These are phyloP conservation scores for Xylaria sp. DNA, from an alignment of 2,329 filamentous ascomycete genomes.

Conservation along the genomic window DNA sequence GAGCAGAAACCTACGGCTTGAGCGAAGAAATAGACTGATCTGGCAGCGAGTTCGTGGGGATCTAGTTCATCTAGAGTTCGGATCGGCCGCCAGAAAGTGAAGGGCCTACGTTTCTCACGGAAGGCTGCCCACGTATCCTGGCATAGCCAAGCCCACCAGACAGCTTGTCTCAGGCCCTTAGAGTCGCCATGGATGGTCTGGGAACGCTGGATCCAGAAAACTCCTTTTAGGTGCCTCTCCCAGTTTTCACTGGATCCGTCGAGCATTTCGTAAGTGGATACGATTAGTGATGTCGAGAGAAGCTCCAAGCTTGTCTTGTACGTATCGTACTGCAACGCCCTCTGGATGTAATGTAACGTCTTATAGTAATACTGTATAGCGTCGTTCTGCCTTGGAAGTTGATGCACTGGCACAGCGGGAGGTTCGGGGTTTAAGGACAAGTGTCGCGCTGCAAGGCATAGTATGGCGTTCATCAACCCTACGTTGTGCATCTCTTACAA, in stretches of 20 bases:
- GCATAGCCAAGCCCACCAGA: slow-evolving; percentile 69
- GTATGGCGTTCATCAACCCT: too few species aligned
- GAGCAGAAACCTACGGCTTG: slow-evolving; percentile 61
- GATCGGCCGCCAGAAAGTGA: slow-evolving; percentile 61
- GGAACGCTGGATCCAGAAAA: slow-evolving; percentile 68
- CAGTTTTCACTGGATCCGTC: slow-evolving; percentile 57
- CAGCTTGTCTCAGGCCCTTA: slow-evolving; percentile 57
- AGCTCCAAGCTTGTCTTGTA: too few species aligned
- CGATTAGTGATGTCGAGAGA: too few species aligned
- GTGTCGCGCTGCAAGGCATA: too few species aligned
- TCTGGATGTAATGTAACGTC: too few species aligned
- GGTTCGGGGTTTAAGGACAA: too few species aligned
- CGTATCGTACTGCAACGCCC: too few species aligned
- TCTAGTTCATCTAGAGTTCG: slow-evolving; percentile 49
- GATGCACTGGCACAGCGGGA: too few species aligned
- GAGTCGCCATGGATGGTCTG: slow-evolving; percentile 63
- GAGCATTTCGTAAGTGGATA: slow-evolving; percentile 70
- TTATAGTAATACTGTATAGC: too few species aligned
- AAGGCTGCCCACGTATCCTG: slow-evolving; percentile 69
- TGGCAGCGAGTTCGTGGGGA: slow-evolving; percentile 56
- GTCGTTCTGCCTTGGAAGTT: too few species aligned
- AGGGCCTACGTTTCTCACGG: slow-evolving; percentile 56
- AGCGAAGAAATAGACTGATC: slow-evolving; percentile 57
- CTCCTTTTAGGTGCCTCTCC: slow-evolving; percentile 65
- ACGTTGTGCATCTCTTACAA: too few species aligned